Base-by-base conservation (phyloP, 148 eudicot species). In the Agrostemma githago region DNA sequence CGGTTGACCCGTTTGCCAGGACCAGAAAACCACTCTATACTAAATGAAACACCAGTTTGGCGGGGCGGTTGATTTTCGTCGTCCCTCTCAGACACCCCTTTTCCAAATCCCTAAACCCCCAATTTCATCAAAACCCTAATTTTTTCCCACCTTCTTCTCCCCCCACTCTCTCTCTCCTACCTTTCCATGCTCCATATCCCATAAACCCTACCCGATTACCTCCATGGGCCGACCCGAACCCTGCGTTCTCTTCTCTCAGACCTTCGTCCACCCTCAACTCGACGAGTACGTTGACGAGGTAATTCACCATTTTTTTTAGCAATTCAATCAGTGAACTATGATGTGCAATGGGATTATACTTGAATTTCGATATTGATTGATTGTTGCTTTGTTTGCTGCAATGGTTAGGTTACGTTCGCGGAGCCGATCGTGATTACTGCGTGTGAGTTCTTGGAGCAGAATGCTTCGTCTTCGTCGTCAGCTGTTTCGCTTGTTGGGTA, bases 241-340 rank as follows among this genome's bases (percentile, higher is more conserved):
- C 54, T 86, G 90, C 20, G 96, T 92, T 21, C 78, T 95, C 83
- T 95, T 92, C 72, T 89, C 98, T 20, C 98, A 95, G 78, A 89
- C 97, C 70, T 95, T 95, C 68, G 92, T 90, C 56, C 98, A 95
- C 69, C 86, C 96, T 62, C 90, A 88, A 20, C 86, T 95, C 62
- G 96, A 95, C 62, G 98, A 95, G 83, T 92, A 90, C 67, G 96
- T 92, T 53, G 98, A 95, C 76, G 98, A 95, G 87, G 98, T 95
- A 82, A 8, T 69, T 68, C 40, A 11, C 61, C 34, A 7, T n/a
- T 54, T 59, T 9, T 82, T 63, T 3, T 12, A 41, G 2, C 8
- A 66, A 66, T 67, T 19, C 8, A 51, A 46, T 20, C 40, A 15
- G 20, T 66, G 53, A 21, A 21, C 8, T 69, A 3, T 44, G 16